A percentile compares a stretch with the other conserved stretches of the same genome.
phyloP scores from a whole-genome alignment of 305 asterid species.

The Fraxinus greggii region DNA sequence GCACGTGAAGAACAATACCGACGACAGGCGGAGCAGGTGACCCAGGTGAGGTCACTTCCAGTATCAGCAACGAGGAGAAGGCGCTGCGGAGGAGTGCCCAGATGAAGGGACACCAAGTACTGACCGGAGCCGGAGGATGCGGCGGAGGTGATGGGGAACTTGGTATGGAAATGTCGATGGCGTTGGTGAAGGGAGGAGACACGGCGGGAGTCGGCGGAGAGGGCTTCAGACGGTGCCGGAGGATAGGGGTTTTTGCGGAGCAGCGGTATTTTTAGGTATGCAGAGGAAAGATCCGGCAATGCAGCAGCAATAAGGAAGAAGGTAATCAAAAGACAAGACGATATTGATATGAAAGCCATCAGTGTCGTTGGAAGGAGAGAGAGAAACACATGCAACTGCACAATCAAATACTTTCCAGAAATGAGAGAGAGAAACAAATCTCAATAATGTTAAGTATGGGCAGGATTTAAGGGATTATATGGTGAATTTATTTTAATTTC shows the following conservation, averaged over 20 bases:
- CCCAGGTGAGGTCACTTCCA: conserved; percentile 93
- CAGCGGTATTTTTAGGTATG: conserved; percentile 57
- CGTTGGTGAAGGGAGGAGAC: conserved; percentile 40
- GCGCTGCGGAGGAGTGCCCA: conserved; percentile 77
- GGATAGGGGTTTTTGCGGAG: conserved; percentile 45
- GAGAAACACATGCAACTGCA: not conserved
- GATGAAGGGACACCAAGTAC: conserved; percentile 65
- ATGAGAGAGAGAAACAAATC: not conserved
- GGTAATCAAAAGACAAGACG: conserved; percentile 14
- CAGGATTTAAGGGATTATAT: conserved; percentile 17
- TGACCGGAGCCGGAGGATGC: conserved; percentile 79
- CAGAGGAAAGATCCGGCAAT: conserved; percentile 23
- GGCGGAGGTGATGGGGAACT: conserved; percentile 68
- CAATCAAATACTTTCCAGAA: not conserved
- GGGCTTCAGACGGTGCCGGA: conserved; percentile 38
- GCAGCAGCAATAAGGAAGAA: conserved; percentile 26
- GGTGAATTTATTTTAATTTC: not conserved
- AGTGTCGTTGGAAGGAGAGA: conserved; percentile 9
- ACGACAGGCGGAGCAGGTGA: conserved; percentile 70
- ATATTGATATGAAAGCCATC: conserved; percentile 31
- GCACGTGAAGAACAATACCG: conserved; percentile 40
- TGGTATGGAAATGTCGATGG: conserved; percentile 25
- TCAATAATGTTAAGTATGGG: conserved; percentile 1
- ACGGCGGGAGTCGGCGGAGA: conserved; percentile 55
- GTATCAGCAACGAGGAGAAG: conserved; percentile 69